Conservation (phyloP, 2,329 filamentous ascomycete genomes). For the Fusarium gaditjirri region DNA sequence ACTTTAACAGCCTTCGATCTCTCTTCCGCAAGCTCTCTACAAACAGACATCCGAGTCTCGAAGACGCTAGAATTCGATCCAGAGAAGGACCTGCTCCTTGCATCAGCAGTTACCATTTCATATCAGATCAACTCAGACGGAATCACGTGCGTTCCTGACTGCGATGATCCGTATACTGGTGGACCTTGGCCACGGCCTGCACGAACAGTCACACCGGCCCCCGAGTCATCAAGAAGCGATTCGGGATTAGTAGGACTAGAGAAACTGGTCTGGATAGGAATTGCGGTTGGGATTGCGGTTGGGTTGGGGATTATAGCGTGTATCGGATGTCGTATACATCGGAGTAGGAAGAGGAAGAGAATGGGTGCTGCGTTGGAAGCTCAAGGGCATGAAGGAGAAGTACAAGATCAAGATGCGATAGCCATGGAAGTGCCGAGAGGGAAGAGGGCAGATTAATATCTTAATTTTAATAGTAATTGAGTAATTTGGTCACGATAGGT, state of each 20-base stretch:
- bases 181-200: not conserved
- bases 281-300: accelerated
- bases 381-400: too few species aligned
- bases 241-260: not conserved
- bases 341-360: not conserved
- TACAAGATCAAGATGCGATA: accelerated
- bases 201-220: not conserved
- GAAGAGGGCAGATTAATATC: not conserved
- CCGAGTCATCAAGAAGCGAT: not conserved
- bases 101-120: not conserved
- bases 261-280: not conserved
- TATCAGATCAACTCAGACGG: not conserved
- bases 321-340: not conserved
- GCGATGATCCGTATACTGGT: not conserved
- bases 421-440: not conserved
- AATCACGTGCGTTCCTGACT: not conserved
- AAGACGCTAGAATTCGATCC: not conserved
- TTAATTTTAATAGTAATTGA: not conserved
- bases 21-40: not conserved
- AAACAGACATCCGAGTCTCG: not conserved
- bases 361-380: not conserved
- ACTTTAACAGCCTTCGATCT: not conserved
- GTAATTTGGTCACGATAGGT: too few species aligned
- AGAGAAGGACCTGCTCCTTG: not conserved
- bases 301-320: not conserved